Percentiles rank a stretch among this genome's conserved stretches.
phyloP scores from a whole-genome alignment of 179 eudicot species.

The Silene noctiflora region DNA sequence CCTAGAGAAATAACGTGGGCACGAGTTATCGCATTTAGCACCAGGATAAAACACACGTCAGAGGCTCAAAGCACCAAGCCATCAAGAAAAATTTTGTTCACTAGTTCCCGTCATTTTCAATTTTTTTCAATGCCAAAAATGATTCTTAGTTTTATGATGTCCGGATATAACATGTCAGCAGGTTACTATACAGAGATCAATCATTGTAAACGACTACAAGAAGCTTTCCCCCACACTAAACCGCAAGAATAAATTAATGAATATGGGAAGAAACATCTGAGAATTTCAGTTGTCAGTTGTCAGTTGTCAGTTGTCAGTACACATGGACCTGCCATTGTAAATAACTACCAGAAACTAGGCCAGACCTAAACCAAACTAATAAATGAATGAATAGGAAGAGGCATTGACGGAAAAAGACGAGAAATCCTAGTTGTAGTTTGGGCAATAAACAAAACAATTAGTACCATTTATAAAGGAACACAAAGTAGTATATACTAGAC shows the following conservation, averaged over 20 bases:
- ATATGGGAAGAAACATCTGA: neutral
- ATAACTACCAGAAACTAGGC: neutral
- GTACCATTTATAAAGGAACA: no score
- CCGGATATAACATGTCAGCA: neutral
- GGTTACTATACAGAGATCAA: neutral
- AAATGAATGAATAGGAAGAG: neutral
- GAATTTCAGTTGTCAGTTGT: neutral
- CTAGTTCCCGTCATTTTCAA: no score
- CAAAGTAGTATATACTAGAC: neutral
- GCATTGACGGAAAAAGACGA: neutral
- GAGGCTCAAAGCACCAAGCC: neutral
- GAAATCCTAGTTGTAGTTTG: neutral
- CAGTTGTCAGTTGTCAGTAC: neutral
- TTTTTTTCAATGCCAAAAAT: neutral
- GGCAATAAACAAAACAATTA: neutral
- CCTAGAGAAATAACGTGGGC: slow-evolving; percentile 32
- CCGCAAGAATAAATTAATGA: neutral
- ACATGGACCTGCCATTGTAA: neutral
- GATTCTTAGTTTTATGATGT: neutral
- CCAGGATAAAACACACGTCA: slow-evolving; percentile 7
- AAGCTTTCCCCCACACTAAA: neutral
- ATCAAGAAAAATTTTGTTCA: neutral
- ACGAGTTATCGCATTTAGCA: neutral
- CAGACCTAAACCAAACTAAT: neutral
- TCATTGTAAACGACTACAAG: neutral